Evolutionary conservation across 2,329 filamentous ascomycete species (phyloP), one percentile per base, ranked within the genome.

Genomic region (Hysterium pulicare): DNA sequence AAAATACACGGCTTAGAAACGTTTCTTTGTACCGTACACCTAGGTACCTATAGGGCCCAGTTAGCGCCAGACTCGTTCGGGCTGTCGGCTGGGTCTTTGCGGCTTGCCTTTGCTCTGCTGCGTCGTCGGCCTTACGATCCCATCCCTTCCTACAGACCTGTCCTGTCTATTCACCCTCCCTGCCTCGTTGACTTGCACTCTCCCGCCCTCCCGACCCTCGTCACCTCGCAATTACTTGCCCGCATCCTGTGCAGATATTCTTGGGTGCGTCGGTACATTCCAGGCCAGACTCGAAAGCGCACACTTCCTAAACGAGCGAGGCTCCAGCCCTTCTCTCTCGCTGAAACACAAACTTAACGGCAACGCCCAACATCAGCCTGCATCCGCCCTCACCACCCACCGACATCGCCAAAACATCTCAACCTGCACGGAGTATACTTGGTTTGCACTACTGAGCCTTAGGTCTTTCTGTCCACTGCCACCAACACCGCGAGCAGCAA

Each of bases 231-330:
- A 7, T 28, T 13, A 13, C 32, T 16, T 15, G n/a, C 17, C 8
- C 32, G 9, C n/a, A 16, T 8, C 32, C n/a, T n/a, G n/a, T n/a
- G n/a, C n/a, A n/a, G n/a, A 16, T 16, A 31, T 38, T 34, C 40
- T 24, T 28, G 32, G 9, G n/a, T n/a, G 35, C 33, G 36, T 34
- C 26, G 41, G 41, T 45, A 40, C 47, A 50, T 50, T 50, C 47
- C 45, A 41, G 35, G 11, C 17, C 16, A 40, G 26, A 26, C 26
- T 33, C 41, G 13, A 35, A 39, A 42, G 21, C 40, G 32, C 40
- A 42, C 32, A 37, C 40, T 46, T 44, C 44, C 46, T 46, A 49
- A 49, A 49, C 46, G 46, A 49, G 46, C 43, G 43, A 43, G 44
- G 39, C 38, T 44, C 37, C 15, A 39, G 28, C 31, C 28, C 32